A percentile compares a stretch with the other conserved stretches of the same genome.
phyloP scores from a whole-genome alignment of 768 basidiomycete genomes.

The Podaxis pistillaris region DNA sequence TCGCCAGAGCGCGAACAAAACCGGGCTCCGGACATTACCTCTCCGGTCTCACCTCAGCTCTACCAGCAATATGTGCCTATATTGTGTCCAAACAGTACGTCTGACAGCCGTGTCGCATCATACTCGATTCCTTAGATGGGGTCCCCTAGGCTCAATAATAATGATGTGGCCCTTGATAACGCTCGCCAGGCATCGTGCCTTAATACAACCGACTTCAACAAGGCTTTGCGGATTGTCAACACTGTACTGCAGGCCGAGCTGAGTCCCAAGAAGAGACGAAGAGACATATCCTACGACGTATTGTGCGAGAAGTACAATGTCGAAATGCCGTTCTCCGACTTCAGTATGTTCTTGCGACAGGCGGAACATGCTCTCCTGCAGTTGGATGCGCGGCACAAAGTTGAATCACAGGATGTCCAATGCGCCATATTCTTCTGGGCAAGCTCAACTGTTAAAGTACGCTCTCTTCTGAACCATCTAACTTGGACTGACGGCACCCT shows the following conservation, averaged over 20 bases:
- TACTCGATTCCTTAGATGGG: background rate
- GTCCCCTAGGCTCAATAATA: slow-evolving; percentile 3
- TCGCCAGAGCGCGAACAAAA: slow-evolving; percentile 5
- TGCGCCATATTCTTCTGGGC: slow-evolving; percentile 11
- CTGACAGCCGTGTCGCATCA: background rate
- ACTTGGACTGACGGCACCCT: background rate
- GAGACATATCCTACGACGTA: background rate
- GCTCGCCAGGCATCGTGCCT: slow-evolving; percentile 11
- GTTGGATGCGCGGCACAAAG: slow-evolving; percentile 3
- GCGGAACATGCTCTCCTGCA: slow-evolving; percentile 4
- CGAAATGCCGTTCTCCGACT: background rate
- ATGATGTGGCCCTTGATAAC: slow-evolving; percentile 6
- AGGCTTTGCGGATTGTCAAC: background rate
- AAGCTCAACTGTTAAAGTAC: background rate
- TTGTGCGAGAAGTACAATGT: slow-evolving; percentile 10
- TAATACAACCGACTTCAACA: slow-evolving; percentile 3
- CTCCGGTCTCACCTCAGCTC: background rate
- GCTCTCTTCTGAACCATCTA: background rate
- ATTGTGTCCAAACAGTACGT: slow-evolving; percentile 6
- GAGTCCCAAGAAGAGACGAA: background rate
- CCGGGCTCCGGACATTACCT: slow-evolving; percentile 9
- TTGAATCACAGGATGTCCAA: background rate
- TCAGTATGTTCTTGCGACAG: slow-evolving; percentile 8
- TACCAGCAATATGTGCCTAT: slow-evolving; percentile 13
- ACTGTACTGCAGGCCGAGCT: slow-evolving; percentile 3